Evolutionary conservation across 495 filamentous ascomycete species (phyloP).

Genomic region (Hypoxylon crocopeplum): DNA sequence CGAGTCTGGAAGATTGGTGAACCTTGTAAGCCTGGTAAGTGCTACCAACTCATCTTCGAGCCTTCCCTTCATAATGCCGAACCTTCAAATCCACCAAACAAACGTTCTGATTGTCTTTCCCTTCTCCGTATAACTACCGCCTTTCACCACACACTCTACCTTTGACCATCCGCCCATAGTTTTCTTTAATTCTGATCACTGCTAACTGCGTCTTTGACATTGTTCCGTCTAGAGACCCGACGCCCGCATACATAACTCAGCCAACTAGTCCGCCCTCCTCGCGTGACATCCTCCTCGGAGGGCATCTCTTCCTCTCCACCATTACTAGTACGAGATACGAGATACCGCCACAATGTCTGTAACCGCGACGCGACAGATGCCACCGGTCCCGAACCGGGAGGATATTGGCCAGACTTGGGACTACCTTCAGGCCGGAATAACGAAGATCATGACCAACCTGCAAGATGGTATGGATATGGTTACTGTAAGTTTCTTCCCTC

Average conservation of each 20-base stretch:
- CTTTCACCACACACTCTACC: background rate
- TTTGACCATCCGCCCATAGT: background rate
- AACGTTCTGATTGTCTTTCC: no score
- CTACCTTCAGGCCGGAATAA: conserved; percentile 85
- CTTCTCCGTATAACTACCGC: no score
- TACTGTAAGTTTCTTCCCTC: conserved; percentile 63
- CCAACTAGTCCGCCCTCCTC: background rate
- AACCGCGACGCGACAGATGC: conserved; percentile 44
- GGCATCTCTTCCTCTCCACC: conserved; percentile 7
- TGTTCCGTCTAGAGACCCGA: background rate
- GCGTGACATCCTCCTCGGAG: conserved; percentile 18
- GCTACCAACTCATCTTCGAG: no score
- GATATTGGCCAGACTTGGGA: conserved; percentile 87
- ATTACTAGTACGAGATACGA: no score
- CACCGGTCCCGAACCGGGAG: conserved; percentile 72
- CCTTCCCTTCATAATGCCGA: no score
- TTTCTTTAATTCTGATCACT: background rate
- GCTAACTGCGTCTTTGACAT: conserved; percentile 13
- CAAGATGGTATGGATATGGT: conserved; percentile 92
- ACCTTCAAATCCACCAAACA: no score
- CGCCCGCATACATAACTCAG: background rate
- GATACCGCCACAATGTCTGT: conserved; percentile 22
- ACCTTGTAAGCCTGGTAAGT: no score
- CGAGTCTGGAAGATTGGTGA: conserved; percentile 16
- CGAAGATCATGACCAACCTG: conserved; percentile 90